Percentiles rank a stretch among this genome's conserved stretches.
These are phyloP conservation scores for Pseudogymnoascus destructans DNA, from an alignment of 2,329 filamentous ascomycete genomes.

Conservation along the genomic window DNA sequence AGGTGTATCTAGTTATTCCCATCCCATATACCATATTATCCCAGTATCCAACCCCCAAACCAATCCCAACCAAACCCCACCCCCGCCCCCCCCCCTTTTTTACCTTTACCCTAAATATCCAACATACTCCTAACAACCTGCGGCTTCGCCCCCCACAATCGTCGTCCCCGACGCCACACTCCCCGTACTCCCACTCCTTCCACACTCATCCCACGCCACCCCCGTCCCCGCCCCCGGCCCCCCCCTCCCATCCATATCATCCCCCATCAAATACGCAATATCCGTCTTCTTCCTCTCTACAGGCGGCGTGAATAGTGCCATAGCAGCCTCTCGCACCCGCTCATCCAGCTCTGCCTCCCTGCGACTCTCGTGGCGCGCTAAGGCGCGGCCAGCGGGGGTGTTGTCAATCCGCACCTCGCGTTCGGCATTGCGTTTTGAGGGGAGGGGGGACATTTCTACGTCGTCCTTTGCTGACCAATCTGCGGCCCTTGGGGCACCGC, in stretches of 20 bases:
- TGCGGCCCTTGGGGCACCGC: constrained; percentile 16
- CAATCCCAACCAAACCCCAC: too few species aligned
- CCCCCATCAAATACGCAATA: not conserved
- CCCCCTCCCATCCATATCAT: not conserved
- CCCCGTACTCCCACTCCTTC: not conserved
- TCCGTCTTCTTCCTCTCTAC: not conserved
- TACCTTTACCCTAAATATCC: not conserved
- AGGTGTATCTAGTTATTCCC: not conserved
- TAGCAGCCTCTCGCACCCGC: not conserved
- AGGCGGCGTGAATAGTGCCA: not conserved
- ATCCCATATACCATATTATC: too few species aligned
- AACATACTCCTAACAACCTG: constrained; percentile 1
- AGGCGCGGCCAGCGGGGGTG: not conserved
- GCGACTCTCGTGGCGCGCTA: not conserved
- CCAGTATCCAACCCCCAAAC: not conserved
- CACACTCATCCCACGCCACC: not conserved
- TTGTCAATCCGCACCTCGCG: not conserved
- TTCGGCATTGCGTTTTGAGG: not conserved
- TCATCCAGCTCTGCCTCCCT: not conserved
- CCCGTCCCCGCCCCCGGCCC: not conserved
- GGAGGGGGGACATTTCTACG: not conserved
- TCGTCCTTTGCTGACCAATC: not conserved
- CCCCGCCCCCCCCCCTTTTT: not conserved
- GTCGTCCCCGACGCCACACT: not conserved
- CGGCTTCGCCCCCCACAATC: not conserved